Percentiles rank a stretch among this genome's conserved stretches.
Evolutionary conservation across 306 rosid species (phyloP).

Genomic region (Sindora glabra): DNA sequence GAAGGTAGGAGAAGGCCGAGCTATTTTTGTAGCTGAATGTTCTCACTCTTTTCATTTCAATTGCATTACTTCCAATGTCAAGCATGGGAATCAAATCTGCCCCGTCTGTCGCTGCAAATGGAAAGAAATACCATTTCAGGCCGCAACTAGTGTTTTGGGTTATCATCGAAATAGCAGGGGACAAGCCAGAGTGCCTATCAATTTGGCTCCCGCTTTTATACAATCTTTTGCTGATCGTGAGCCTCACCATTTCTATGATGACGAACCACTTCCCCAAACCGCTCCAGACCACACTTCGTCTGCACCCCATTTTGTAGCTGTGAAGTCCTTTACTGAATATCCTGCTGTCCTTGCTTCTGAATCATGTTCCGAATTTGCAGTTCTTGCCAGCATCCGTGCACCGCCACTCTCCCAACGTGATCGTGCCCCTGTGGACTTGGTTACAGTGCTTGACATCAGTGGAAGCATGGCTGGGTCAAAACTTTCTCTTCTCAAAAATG

Average conservation of each 20-base stretch:
- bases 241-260: not conserved
- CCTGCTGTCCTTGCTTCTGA: not conserved
- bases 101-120: conserved; percentile 58
- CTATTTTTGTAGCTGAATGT: conserved; percentile 60
- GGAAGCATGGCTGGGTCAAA: conserved; percentile 72
- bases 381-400: conserved; percentile 43
- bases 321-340: not conserved
- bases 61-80: conserved; percentile 55
- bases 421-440: conserved; percentile 56
- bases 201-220: not conserved
- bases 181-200: not conserved
- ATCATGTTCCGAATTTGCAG: conserved; percentile 33
- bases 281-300: not conserved
- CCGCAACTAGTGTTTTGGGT: conserved; percentile 24
- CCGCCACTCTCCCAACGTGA: conserved; percentile 18
- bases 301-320: not conserved
- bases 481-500: conserved; percentile 51
- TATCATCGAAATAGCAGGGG: not conserved
- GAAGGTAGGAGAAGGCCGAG: conserved; percentile 53
- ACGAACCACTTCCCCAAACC: not conserved
- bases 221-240: not conserved
- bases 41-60: conserved; percentile 61
- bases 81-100: conserved; percentile 56
- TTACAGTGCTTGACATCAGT: conserved; percentile 61
- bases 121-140: conserved; percentile 61